Evolutionary conservation across 306 rosid species (phyloP), one percentile per base, ranked within the genome.

Genomic region (Prinsepia uniflora): DNA sequence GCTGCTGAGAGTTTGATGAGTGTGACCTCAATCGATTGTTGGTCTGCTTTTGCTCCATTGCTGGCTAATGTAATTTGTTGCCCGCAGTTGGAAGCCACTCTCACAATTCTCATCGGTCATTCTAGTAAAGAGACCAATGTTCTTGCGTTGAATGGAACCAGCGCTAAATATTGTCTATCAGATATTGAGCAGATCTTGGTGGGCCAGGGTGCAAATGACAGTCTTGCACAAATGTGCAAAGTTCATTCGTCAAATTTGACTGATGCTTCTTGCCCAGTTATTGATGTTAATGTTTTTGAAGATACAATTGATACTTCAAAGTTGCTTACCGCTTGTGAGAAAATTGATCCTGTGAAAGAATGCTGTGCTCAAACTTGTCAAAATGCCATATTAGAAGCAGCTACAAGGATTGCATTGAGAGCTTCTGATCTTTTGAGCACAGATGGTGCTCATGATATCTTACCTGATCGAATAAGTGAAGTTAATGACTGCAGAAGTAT

Each of bases 51-150:
- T 81, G 97, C 97, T 4, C 89, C 97, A 42, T 69, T 77, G 71
- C 81, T 87, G 80, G 99, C 99, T 64, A 94, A 94, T 72, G 90
- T 89, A 69, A 91, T 91, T 36, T 94, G 99, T 65, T 94, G 99
- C 84, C 99, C 99, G 6, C 99, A 94, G 81, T 76, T 91, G 80
- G 95, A 89, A 79, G 99, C 99, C 47, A 91, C 99, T 71, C 88
- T 94, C 68, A 78, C 92, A 48, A 86, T 94, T 77, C 96, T 94
- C 58, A 77, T 94, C 39, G 97, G 99, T 62, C 96, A 89, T 62
- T 89, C 97, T 55, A 91, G 96, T 74, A 94, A 87, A 78, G 58
- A 79, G 60, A 89, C 95, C 45, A 72, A 85, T 45, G 49, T 76
- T 52, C 96, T 94, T 41, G 92, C 97, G 72, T 81, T 94, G 52